A percentile compares a stretch with the other conserved stretches of the same genome.
These are phyloP conservation scores for Trichoderma reesei DNA, from an alignment of 495 filamentous ascomycete genomes.

Conservation along the genomic window DNA sequence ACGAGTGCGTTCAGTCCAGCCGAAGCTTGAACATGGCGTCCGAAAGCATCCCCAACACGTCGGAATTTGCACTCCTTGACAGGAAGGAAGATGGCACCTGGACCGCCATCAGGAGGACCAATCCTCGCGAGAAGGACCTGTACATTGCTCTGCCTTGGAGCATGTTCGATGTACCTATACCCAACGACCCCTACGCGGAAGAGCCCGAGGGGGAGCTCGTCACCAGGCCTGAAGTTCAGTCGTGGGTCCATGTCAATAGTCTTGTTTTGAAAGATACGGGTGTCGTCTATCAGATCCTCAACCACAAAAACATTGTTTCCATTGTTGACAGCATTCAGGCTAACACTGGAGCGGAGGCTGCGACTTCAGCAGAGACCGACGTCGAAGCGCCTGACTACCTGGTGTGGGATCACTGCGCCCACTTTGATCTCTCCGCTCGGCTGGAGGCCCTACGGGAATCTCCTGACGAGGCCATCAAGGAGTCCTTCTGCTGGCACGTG, in stretches of 20 bases:
- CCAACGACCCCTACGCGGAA: background rate
- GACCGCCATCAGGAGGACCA: background rate
- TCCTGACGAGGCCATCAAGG: conserved; percentile 19
- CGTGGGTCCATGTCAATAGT: background rate
- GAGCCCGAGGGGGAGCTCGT: background rate
- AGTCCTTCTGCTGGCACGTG: conserved; percentile 37
- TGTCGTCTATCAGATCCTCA: conserved; percentile 22
- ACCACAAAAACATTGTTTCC: conserved; percentile 34
- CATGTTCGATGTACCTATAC: background rate
- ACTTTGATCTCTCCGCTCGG: conserved; percentile 20
- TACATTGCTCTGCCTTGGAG: background rate
- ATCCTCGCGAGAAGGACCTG: background rate
- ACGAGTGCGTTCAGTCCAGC: no score
- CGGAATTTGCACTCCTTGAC: background rate
- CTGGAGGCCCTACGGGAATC: background rate
- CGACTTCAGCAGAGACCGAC: background rate
- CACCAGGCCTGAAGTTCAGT: background rate
- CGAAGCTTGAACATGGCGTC: background rate
- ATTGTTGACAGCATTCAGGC: conserved; percentile 16
- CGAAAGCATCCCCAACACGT: background rate
- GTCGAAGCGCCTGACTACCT: conserved; percentile 12
- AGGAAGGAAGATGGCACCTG: background rate
- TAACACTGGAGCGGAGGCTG: background rate
- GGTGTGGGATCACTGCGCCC: conserved; percentile 34
- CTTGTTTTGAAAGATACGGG: no score